Evolutionary conservation across 2,329 filamentous ascomycete species (phyloP), one percentile per base, ranked within the genome.

Genomic region (Claviceps citrina): DNA sequence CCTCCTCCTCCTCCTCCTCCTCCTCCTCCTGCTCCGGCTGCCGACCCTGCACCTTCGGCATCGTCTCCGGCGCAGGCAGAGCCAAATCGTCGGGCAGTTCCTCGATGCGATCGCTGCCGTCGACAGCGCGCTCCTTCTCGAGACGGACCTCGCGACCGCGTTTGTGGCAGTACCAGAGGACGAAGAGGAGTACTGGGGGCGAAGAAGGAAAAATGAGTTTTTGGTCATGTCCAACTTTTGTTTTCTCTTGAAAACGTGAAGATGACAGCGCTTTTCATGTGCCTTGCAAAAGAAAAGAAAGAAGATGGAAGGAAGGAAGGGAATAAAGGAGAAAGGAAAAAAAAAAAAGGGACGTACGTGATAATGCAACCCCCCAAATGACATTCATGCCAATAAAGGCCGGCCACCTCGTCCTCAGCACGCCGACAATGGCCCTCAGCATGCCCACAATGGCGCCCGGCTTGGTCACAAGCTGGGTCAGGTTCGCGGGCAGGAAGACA

Each of bases 91-190:
- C 68, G 0, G 67, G 62, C 6, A 70, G 58, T 49, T 71, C 68
- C 49, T 71, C 67, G 32, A 70, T 58, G 19, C 66, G 59, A 22
- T 57, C 50, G 41, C 54, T 52, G 10, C 56, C 64, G 20, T 64
- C 60, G 27, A 65, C 47, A 1, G 57, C 49, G 39, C 62, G 63
- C 52, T 75, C 70, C 38, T 58, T 74, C 54, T 81, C 79, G 10
- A 96, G 72, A 38, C 91, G 75, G 6, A 78, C 78, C 63, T 98
- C 89, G 33, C 77, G 77, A 30, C 91, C 91, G 40, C 91, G 82
- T 66, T 96, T 96, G 62, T 96, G 81, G 63, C 87, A 96, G 63
- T 96, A 98, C 87, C 89, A 98, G 51, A 96, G 78, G 33, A 93
- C 84, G 55, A 94, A 91, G 42, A 98, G 72, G 13, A 96, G 70